phyloP scores from a whole-genome alignment of 306 rosid genomes.

The Carpinus fangiana region DNA sequence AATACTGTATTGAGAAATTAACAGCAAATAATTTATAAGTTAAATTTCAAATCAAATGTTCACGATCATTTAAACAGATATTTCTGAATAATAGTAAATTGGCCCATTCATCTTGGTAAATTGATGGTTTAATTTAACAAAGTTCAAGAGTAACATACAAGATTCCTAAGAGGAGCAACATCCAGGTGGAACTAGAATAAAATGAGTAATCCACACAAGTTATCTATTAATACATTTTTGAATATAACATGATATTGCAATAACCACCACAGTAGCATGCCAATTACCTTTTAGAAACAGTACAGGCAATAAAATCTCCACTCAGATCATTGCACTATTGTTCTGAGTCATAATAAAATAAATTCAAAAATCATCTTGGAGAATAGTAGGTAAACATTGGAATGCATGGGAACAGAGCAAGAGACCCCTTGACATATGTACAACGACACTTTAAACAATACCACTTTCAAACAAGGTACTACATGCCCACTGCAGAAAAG shows the following conservation, averaged over 20 bases:
- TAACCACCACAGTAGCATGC: not conserved
- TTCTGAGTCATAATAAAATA: too few species aligned
- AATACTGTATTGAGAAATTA: constrained; percentile 13
- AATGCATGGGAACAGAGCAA: not conserved
- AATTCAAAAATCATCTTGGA: not conserved
- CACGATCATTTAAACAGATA: not conserved
- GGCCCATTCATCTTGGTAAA: not conserved
- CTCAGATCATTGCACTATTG: not conserved
- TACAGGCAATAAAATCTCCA: not conserved
- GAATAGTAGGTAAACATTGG: not conserved
- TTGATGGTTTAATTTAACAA: not conserved
- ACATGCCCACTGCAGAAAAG: not conserved
- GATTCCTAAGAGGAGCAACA: not conserved
- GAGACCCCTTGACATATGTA: not conserved
- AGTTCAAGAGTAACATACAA: not conserved
- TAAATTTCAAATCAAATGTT: not conserved
- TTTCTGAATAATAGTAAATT: not conserved
- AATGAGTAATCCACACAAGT: not conserved
- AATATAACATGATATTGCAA: not conserved
- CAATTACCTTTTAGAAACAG: not conserved
- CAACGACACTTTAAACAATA: not conserved
- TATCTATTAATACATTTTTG: not conserved
- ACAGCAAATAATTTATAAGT: not conserved
- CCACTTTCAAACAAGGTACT: not conserved
- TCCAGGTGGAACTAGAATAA: not conserved